Percentiles rank a stretch among this genome's conserved stretches.
phyloP scores from a whole-genome alignment of 2,329 filamentous ascomycete genomes.

The Xenoacremonium recifei region DNA sequence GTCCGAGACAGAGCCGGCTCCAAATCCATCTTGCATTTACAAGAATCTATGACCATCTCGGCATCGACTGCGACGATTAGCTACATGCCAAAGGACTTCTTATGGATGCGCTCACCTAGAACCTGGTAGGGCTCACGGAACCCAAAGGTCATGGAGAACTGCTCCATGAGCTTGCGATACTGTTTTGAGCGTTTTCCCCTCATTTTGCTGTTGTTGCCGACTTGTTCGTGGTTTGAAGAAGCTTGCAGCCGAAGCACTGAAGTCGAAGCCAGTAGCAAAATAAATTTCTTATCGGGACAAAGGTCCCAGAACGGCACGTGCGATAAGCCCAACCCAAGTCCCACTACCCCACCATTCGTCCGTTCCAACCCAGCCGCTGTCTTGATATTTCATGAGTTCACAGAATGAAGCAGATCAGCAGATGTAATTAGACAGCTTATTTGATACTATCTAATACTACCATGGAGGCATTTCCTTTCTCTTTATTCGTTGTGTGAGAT shows the following conservation, averaged over 20 bases:
- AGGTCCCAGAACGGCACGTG: conserved; percentile 27
- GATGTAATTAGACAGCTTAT: no score
- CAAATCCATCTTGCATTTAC: conserved; percentile 88
- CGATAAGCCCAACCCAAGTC: conserved; percentile 27
- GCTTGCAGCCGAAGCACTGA: background rate
- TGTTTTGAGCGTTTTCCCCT: conserved; percentile 54
- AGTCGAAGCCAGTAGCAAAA: conserved; percentile 23
- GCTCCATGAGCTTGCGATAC: conserved; percentile 83
- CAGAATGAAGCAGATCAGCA: no score
- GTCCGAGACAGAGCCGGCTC: conserved; percentile 73
- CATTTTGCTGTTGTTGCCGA: conserved; percentile 32
- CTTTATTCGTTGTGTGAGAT: no score
- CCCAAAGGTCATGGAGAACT: conserved; percentile 82
- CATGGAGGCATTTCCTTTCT: no score
- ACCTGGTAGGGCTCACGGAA: conserved; percentile 96
- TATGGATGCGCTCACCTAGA: conserved; percentile 51
- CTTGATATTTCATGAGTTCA: no score
- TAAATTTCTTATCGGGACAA: conserved; percentile 40
- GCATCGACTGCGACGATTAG: conserved; percentile 64
- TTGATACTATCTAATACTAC: no score
- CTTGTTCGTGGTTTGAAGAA: no score
- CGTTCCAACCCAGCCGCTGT: no score
- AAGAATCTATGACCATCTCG: conserved; percentile 77
- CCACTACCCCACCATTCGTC: conserved; percentile 6
- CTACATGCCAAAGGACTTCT: conserved; percentile 1